phyloP scores from a whole-genome alignment of 78 protist genomes.

The Bodo saltans region DNA sequence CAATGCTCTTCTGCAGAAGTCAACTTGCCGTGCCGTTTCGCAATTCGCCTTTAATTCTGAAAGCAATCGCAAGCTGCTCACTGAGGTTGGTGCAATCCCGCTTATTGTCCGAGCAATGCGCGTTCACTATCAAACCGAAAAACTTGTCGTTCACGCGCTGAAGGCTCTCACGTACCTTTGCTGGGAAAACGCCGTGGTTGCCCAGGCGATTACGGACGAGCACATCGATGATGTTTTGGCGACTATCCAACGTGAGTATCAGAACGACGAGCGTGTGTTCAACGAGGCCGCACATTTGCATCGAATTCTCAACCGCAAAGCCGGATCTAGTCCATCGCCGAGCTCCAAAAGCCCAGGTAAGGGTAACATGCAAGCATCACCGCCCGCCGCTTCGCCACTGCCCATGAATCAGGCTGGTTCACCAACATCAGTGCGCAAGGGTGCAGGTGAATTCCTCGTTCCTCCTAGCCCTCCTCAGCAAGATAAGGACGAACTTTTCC shows the following conservation, averaged over 20 bases:
- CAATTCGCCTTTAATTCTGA: slow-evolving; percentile 11
- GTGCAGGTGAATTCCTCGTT: too few relatives aligned
- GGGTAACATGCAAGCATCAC: too few relatives aligned
- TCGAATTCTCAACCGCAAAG: background rate
- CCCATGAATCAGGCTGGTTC: too few relatives aligned
- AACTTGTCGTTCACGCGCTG: slow-evolving; percentile 10
- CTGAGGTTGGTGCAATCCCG: background rate
- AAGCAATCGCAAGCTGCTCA: background rate
- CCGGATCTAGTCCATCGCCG: background rate
- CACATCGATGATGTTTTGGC: background rate
- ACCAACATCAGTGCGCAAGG: too few relatives aligned
- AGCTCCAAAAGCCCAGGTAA: too few relatives aligned
- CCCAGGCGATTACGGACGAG: background rate
- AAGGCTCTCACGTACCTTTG: slow-evolving; percentile 26
- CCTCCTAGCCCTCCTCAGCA: too few relatives aligned
- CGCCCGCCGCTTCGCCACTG: too few relatives aligned
- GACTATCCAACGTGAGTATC: background rate
- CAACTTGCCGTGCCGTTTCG: background rate
- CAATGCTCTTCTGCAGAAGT: slow-evolving; percentile 7
- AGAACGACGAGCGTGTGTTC: background rate
- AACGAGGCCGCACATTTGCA: background rate
- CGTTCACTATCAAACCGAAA: background rate
- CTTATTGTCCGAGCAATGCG: background rate
- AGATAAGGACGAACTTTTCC: too few relatives aligned
- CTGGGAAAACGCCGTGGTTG: background rate